These are phyloP conservation scores for Auxenochlorella pyrenoidosa DNA, from an alignment of 139 green algal genomes.

Conservation along the genomic window DNA sequence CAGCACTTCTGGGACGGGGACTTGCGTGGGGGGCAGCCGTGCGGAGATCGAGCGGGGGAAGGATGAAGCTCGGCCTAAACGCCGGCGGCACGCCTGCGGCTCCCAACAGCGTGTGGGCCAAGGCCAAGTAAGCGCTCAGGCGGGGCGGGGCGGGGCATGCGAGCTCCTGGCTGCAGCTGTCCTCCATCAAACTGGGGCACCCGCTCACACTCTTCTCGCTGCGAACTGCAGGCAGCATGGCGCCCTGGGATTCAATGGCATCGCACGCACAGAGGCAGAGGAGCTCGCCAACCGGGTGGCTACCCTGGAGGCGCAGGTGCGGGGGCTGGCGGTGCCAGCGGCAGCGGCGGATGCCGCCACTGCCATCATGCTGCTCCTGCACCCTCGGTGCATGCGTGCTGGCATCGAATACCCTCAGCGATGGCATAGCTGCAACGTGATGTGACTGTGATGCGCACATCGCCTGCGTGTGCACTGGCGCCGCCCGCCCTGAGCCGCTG, in stretches of 20 bases:
- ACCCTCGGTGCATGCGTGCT: too few species aligned
- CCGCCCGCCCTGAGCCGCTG: not conserved
- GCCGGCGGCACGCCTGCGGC: constrained; percentile 7
- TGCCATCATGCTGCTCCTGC: not conserved
- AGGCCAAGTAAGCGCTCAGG: constrained; percentile 19
- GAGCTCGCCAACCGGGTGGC: constrained; percentile 29
- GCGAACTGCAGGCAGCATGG: constrained; percentile 36
- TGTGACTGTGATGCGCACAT: too few species aligned
- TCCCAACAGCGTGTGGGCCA: constrained; percentile 27
- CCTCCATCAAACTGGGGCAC: too few species aligned
- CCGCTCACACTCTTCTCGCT: not conserved
- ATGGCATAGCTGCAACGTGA: too few species aligned
- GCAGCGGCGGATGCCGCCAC: not conserved
- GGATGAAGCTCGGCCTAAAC: not conserved
- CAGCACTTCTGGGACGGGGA: too few species aligned
- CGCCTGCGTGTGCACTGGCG: not conserved
- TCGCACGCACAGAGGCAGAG: constrained; percentile 34
- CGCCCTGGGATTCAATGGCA: constrained; percentile 29
- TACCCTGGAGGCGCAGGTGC: constrained; percentile 38
- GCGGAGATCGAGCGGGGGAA: not conserved
- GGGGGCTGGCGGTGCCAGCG: not conserved
- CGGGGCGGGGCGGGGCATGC: not conserved
- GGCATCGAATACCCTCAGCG: too few species aligned
- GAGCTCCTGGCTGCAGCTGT: not conserved
- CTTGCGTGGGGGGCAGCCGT: too few species aligned